phyloP scores from a whole-genome alignment of 768 basidiomycete genomes.

The Lentinula sp. region DNA sequence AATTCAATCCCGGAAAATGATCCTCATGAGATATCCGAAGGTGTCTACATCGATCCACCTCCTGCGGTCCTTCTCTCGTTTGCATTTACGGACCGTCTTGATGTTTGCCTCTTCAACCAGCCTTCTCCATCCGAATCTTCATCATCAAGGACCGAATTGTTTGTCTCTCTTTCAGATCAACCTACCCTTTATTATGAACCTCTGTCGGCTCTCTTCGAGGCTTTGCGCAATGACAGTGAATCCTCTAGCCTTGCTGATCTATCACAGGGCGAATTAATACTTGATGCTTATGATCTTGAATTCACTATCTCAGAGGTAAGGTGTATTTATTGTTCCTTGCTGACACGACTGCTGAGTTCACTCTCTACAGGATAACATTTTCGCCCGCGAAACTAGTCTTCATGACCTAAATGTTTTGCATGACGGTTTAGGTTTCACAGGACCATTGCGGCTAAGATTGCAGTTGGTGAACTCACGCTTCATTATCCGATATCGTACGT shows the following conservation, averaged over 20 bases:
- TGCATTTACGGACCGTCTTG: slow-evolving; percentile 27
- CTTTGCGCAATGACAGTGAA: slow-evolving; percentile 57
- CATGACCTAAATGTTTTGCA: slow-evolving; percentile 70
- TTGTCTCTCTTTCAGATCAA: slow-evolving; percentile 51
- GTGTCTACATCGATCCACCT: slow-evolving; percentile 70
- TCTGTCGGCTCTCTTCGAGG: slow-evolving; percentile 62
- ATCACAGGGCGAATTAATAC: slow-evolving; percentile 53
- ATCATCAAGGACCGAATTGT: slow-evolving; percentile 10
- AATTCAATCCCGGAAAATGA: slow-evolving; percentile 19
- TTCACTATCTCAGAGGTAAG: slow-evolving; percentile 61
- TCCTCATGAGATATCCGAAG: slow-evolving; percentile 59
- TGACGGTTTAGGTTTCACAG: slow-evolving; percentile 54
- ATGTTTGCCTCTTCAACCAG: slow-evolving; percentile 53
- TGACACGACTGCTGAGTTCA: not conserved
- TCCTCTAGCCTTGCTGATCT: slow-evolving; percentile 40
- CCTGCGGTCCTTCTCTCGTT: slow-evolving; percentile 58
- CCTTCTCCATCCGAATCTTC: slow-evolving; percentile 25
- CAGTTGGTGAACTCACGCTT: slow-evolving; percentile 49
- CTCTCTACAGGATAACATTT: slow-evolving; percentile 54
- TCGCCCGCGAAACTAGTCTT: slow-evolving; percentile 60
- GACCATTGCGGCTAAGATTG: slow-evolving; percentile 58
- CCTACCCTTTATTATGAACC: slow-evolving; percentile 79
- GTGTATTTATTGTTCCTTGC: not conserved
- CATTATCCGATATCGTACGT: slow-evolving; percentile 55
- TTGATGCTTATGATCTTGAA: slow-evolving; percentile 69